phyloP scores from a whole-genome alignment of 2,329 filamentous ascomycete genomes.

The Ophiostoma montium region DNA sequence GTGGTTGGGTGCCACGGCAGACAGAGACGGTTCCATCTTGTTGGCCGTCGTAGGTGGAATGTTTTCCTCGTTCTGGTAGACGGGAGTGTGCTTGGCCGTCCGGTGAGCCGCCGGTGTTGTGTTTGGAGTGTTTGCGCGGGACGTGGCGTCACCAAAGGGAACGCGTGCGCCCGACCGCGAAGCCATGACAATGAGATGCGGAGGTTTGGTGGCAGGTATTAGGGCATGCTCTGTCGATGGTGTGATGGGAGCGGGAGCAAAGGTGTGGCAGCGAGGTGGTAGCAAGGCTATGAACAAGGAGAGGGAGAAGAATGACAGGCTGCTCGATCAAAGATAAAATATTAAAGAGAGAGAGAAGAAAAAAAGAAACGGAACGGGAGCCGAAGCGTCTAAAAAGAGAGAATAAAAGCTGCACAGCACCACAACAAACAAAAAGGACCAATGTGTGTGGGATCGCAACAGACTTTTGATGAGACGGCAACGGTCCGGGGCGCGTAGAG shows the following conservation, averaged over 20 bases:
- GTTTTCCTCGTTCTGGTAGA: slow-evolving; percentile 4
- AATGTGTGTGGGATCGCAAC: not conserved
- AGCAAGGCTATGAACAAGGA: not conserved
- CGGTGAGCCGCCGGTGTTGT: slow-evolving; percentile 8
- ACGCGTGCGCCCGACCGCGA: slow-evolving; percentile 15
- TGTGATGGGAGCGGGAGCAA: no score
- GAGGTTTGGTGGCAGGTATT: slow-evolving; percentile 6
- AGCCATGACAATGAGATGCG: slow-evolving; percentile 14
- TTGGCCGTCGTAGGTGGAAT: not conserved
- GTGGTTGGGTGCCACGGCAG: not conserved
- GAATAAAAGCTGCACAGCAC: not conserved
- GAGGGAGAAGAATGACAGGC: not conserved
- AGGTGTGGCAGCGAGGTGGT: not conserved
- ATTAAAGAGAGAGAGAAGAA: not conserved
- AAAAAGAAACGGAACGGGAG: not conserved
- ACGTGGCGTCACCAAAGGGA: slow-evolving; percentile 19
- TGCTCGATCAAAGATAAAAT: not conserved
- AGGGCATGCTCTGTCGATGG: not conserved
- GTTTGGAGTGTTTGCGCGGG: slow-evolving; percentile 16
- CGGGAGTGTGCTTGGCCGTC: slow-evolving; percentile 5
- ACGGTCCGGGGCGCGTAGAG: not conserved
- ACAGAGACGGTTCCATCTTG: not conserved
- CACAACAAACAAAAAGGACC: slow-evolving; percentile 3
- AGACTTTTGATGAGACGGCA: not conserved
- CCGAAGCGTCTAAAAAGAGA: not conserved